Evolutionary conservation across 352 stramenopile species (phyloP).

Genomic region (Phytophthora fragariae): DNA sequence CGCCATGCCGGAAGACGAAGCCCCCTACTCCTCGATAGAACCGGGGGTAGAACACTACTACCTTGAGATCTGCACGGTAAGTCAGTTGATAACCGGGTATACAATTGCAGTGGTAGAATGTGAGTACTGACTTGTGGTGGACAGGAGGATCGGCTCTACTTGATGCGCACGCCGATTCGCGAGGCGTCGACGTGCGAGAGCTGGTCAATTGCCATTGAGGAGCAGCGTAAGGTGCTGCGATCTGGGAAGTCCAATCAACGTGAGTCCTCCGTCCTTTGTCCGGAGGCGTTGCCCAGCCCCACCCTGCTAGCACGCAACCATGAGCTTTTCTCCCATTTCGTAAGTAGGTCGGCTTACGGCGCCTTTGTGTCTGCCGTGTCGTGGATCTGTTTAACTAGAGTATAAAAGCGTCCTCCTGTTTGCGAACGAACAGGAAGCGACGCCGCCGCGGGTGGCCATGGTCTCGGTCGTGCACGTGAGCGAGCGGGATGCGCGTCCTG

Average conservation of each 20-base stretch:
- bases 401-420: constrained; percentile 81
- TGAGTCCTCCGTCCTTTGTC: constrained; percentile 47
- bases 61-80: constrained; percentile 80
- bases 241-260: constrained; percentile 60
- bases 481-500: constrained; percentile 65
- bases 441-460: constrained; percentile 76
- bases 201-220: constrained; percentile 86
- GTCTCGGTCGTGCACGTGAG: constrained; percentile 74
- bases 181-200: constrained; percentile 85
- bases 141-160: constrained; percentile 73
- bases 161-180: constrained; percentile 74
- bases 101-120: background rate
- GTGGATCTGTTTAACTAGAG: constrained; percentile 48
- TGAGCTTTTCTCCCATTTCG: constrained; percentile 83
- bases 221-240: constrained; percentile 79
- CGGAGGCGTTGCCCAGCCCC: constrained; percentile 68
- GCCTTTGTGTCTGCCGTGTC: constrained; percentile 28
- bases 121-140: background rate
- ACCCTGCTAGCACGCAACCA: constrained; percentile 76
- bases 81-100: background rate
- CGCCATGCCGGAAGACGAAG: constrained; percentile 82
- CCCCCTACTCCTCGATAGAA: constrained; percentile 57
- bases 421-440: constrained; percentile 71
- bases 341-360: constrained; percentile 63
- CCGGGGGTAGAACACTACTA: constrained; percentile 78